Percentiles rank a stretch among this genome's conserved stretches.
phyloP scores from a whole-genome alignment of 768 basidiomycete species.

The Suillus placidus region DNA sequence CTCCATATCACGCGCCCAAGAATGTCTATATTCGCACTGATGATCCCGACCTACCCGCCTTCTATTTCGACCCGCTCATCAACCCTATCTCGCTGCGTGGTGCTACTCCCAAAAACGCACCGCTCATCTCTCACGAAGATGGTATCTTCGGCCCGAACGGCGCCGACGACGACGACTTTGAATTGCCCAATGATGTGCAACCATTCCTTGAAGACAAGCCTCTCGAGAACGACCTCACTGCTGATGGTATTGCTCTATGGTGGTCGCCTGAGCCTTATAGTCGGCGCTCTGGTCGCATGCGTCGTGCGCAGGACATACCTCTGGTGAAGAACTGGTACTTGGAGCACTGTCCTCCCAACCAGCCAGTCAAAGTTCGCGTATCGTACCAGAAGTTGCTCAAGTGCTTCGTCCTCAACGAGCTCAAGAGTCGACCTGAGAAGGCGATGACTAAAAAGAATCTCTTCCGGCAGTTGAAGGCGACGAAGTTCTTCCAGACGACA shows the following conservation, averaged over 20 bases:
- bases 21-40: slow-evolving; percentile 99
- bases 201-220: slow-evolving; percentile 83
- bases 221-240: slow-evolving; percentile 87
- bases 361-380: slow-evolving; percentile 97
- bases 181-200: slow-evolving; percentile 72
- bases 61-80: slow-evolving; percentile 98
- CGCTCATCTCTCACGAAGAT: slow-evolving; percentile 88
- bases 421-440: slow-evolving; percentile 87
- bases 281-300: slow-evolving; percentile 88
- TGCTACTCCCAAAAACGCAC: slow-evolving; percentile 77
- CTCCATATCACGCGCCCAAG: slow-evolving; percentile 91
- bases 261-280: slow-evolving; percentile 98
- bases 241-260: slow-evolving; percentile 97
- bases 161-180: slow-evolving; percentile 85
- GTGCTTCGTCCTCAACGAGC: slow-evolving; percentile 92
- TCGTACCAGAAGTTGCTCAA: slow-evolving; percentile 99
- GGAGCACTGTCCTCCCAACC: slow-evolving; percentile 95
- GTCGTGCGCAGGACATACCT: slow-evolving; percentile 93
- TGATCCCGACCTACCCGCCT: slow-evolving; percentile 98
- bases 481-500: slow-evolving; percentile 99
- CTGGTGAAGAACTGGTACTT: slow-evolving; percentile 98
- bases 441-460: slow-evolving; percentile 98
- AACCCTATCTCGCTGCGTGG: slow-evolving; percentile 96
- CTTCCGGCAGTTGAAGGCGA: slow-evolving; percentile 95
- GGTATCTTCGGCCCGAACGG: slow-evolving; percentile 88